Evolutionary conservation across 2,329 filamentous ascomycete genomes (phyloP).

Genomic region (Chrysoporthe puriensis): DNA sequence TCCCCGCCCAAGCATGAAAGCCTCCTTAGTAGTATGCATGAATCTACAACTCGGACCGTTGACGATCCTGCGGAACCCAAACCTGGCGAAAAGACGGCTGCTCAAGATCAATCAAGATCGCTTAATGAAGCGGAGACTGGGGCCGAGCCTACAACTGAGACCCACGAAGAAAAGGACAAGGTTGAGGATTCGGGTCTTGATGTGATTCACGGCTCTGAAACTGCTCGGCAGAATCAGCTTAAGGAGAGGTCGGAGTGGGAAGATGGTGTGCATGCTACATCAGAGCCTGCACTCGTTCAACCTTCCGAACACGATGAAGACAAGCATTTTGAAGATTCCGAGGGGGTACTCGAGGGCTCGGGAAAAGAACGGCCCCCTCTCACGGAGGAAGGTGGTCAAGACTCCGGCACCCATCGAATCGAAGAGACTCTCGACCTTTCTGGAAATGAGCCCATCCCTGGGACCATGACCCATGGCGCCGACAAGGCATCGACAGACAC

Average conservation of each 20-base stretch:
- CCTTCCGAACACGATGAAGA: not conserved
- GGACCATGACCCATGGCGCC: constrained; percentile 30
- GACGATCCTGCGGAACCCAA: not conserved
- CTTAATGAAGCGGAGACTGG: not conserved
- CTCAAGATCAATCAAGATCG: not conserved
- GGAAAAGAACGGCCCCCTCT: constrained; percentile 14
- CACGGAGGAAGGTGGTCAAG: constrained; percentile 12
- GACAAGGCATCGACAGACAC: constrained; percentile 5
- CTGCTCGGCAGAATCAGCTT: not conserved
- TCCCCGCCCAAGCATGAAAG: not conserved
- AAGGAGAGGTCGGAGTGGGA: not conserved
- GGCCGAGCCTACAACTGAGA: not conserved
- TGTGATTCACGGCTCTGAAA: not conserved
- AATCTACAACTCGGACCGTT: not conserved
- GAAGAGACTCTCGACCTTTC: constrained; percentile 25
- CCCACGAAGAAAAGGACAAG: not conserved
- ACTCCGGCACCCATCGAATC: constrained; percentile 13
- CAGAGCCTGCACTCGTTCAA: not conserved
- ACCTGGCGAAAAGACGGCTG: not conserved
- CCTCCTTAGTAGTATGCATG: not conserved
- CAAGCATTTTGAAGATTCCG: not conserved
- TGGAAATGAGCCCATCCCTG: constrained; percentile 26
- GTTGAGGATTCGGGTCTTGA: not conserved
- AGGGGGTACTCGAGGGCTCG: constrained; percentile 16
- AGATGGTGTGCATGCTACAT: not conserved